Conservation (phyloP, 768 basidiomycete species). For the Suillus tomentosus region DNA sequence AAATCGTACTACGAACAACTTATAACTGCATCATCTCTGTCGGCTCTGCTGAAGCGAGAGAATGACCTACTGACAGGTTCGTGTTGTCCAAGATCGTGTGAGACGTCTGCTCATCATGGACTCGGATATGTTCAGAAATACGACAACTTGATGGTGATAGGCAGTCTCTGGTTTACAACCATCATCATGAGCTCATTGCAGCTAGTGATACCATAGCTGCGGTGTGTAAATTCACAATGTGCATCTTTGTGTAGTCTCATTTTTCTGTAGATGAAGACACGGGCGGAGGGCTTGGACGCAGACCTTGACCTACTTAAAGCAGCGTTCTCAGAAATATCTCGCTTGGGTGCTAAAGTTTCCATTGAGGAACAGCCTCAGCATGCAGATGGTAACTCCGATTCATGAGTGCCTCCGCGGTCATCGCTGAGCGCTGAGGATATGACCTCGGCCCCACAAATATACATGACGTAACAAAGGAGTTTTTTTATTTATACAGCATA, state of each 20-base stretch:
- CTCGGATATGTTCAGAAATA: conserved; percentile 62
- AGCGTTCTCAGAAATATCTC: conserved; percentile 86
- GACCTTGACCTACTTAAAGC: conserved; percentile 80
- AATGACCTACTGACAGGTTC: conserved; percentile 78
- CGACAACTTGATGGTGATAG: conserved; percentile 84
- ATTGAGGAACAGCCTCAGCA: conserved; percentile 38
- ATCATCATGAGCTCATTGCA: conserved; percentile 93
- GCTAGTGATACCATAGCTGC: conserved; percentile 90
- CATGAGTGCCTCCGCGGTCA: background rate
- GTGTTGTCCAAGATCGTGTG: conserved; percentile 8
- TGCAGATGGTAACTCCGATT: background rate
- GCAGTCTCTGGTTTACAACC: conserved; percentile 91
- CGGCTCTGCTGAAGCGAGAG: conserved; percentile 72
- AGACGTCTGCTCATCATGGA: background rate
- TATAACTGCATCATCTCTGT: conserved; percentile 78
- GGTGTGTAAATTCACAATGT: conserved; percentile 42
- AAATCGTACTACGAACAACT: conserved; percentile 84
- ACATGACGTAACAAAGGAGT: background rate
- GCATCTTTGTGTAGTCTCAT: conserved; percentile 11
- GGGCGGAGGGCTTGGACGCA: conserved; percentile 82
- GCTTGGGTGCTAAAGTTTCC: conserved; percentile 69
- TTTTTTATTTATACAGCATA: background rate
- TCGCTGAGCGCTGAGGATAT: background rate
- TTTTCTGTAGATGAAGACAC: conserved; percentile 74
- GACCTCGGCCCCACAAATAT: background rate